Evolutionary conservation across 1,139 yeast genomes (phyloP).

Genomic region (Arxiozyma heterogenica): DNA sequence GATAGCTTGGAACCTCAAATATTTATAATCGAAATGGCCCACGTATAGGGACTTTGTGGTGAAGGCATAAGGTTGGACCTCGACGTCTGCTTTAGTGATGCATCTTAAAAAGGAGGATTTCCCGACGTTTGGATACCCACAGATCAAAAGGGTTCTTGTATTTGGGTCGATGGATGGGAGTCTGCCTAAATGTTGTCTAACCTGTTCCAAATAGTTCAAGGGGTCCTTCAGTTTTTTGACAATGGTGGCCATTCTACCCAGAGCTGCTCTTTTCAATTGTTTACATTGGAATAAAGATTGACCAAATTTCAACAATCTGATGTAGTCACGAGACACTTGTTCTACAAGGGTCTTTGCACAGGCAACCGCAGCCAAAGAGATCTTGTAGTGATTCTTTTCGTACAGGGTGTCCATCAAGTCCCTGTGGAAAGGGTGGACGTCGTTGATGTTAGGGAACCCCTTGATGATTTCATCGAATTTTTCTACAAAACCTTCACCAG

Average conservation of each 20-base stretch:
- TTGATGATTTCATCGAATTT: constrained; percentile 75
- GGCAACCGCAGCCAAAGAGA: constrained; percentile 90
- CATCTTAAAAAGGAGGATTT: constrained; percentile 88
- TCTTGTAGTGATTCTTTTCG: constrained; percentile 96
- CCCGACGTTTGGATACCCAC: constrained; percentile 99
- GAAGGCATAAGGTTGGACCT: constrained; percentile 98
- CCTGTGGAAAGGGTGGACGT: constrained; percentile 96
- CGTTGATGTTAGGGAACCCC: constrained; percentile 94
- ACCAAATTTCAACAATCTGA: constrained; percentile 87
- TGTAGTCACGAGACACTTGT: constrained; percentile 92
- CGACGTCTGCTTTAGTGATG: constrained; percentile 96
- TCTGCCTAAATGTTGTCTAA: constrained; percentile 98
- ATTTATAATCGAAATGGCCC: constrained; percentile 96
- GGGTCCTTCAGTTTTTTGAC: constrained; percentile 93
- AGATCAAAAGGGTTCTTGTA: constrained; percentile 90
- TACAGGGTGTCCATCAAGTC: constrained; percentile 95
- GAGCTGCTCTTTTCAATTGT: constrained; percentile 94
- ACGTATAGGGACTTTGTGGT: constrained; percentile 92
- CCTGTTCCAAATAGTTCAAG: constrained; percentile 87
- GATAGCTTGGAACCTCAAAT: constrained; percentile 93
- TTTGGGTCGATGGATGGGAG: constrained; percentile 96
- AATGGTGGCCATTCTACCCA: constrained; percentile 99
- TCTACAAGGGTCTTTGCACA: constrained; percentile 90
- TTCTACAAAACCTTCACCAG: constrained; percentile 92
- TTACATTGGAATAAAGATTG: constrained; percentile 97